These are phyloP conservation scores for Candida corydali DNA, from an alignment of 805 yeast species.

Conservation along the genomic window DNA sequence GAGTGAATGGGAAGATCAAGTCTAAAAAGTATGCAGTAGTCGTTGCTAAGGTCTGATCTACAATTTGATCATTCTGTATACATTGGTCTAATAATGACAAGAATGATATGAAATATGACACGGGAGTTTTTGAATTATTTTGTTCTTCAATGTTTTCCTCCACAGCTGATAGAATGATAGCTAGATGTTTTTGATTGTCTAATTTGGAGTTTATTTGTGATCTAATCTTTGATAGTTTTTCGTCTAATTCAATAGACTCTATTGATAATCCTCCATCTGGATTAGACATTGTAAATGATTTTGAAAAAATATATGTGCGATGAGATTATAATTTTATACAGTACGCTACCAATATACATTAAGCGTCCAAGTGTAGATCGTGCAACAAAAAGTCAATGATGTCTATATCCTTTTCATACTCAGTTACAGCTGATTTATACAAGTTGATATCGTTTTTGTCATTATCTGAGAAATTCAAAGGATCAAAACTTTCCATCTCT, in stretches of 20 bases:
- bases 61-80: slow-evolving; percentile 43
- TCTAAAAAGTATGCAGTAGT: slow-evolving; percentile 80
- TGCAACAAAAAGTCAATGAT: slow-evolving; percentile 25
- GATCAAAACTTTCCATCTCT: slow-evolving; percentile 22
- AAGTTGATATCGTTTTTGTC: slow-evolving; percentile 17
- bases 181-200: slow-evolving; percentile 81
- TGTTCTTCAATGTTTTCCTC: slow-evolving; percentile 82
- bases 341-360: slow-evolving; percentile 6
- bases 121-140: slow-evolving; percentile 57
- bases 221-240: slow-evolving; percentile 63
- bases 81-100: slow-evolving; percentile 78
- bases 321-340: slow-evolving; percentile 1
- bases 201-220: slow-evolving; percentile 72
- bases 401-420: slow-evolving; percentile 24
- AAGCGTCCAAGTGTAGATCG: slow-evolving; percentile 28
- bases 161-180: slow-evolving; percentile 79
- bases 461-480: slow-evolving; percentile 10
- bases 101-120: slow-evolving; percentile 82
- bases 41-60: slow-evolving; percentile 63
- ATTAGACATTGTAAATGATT: slow-evolving; percentile 20
- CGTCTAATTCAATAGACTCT: slow-evolving; percentile 51
- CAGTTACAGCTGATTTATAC: slow-evolving; percentile 13
- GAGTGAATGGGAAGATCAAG: slow-evolving; percentile 68
- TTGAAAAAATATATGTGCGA: slow-evolving; percentile 4
- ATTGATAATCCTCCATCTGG: slow-evolving; percentile 36